Conservation (phyloP, 306 rosid species). For the Clitoria ternatea region DNA sequence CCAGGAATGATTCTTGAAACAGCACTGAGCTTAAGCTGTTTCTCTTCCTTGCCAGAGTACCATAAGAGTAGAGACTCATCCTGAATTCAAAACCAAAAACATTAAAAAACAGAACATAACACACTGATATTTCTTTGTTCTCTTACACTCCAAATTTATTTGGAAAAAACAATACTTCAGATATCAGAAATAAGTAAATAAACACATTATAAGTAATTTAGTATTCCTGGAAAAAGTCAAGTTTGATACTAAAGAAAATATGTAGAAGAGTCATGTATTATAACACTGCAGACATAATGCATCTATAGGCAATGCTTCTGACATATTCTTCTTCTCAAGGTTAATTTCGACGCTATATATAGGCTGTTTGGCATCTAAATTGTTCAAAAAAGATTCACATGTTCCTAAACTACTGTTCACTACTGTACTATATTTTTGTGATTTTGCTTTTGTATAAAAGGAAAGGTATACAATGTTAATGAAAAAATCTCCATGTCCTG, state of each 20-base stretch:
- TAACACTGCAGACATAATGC: background rate
- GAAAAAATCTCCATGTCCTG: background rate
- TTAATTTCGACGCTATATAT: background rate
- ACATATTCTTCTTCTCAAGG: conserved; percentile 4
- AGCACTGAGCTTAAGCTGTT: conserved; percentile 61
- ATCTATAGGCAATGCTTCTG: background rate
- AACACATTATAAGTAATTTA: conserved; percentile 1
- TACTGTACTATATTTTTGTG: background rate
- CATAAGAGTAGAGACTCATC: conserved; percentile 85
- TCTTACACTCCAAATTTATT: conserved; percentile 1
- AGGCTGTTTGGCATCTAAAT: background rate
- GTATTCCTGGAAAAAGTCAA: conserved; percentile 13
- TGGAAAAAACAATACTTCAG: background rate
- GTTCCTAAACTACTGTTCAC: conserved; percentile 1
- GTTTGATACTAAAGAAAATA: background rate
- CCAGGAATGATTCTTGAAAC: conserved; percentile 93
- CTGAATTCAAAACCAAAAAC: conserved; percentile 37
- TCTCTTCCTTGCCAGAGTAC: conserved; percentile 93
- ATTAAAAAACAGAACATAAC: conserved; percentile 29
- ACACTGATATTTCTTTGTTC: conserved; percentile 6
- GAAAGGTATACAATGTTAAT: background rate
- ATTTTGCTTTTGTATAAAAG: background rate
- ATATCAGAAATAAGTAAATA: conserved; percentile 15
- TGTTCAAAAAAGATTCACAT: background rate
- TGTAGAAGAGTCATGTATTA: background rate